A percentile compares a stretch with the other conserved stretches of the same genome.
Evolutionary conservation across 441 rosid species (phyloP).

Genomic region (Metrosideros polymorpha): DNA sequence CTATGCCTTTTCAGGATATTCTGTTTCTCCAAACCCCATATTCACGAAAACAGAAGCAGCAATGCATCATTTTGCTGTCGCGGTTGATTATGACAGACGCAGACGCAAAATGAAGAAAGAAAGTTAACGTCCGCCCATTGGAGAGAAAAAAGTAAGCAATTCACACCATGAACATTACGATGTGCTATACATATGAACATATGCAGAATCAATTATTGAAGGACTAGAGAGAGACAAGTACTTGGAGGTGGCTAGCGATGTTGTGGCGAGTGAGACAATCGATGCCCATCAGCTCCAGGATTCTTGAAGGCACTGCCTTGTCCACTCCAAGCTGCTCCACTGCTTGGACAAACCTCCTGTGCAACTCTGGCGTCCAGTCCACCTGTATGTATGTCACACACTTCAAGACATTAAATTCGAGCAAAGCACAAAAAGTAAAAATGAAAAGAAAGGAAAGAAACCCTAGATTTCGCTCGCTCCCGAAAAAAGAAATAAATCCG

Average conservation of each 20-base stretch:
- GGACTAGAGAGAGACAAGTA: background rate
- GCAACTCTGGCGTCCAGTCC: constrained; percentile 16
- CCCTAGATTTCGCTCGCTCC: background rate
- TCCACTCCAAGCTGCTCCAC: constrained; percentile 13
- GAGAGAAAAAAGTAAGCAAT: background rate
- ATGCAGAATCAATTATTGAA: background rate
- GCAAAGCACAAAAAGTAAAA: background rate
- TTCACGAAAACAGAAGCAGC: background rate
- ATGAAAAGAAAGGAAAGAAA: background rate
- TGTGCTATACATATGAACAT: background rate
- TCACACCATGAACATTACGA: background rate
- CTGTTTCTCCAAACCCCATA: background rate
- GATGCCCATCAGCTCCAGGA: constrained; percentile 13
- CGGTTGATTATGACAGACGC: background rate
- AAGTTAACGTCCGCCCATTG: background rate
- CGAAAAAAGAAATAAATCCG: background rate
- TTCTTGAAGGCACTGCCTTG: constrained; percentile 15
- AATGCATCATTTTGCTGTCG: background rate
- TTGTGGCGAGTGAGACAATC: constrained; percentile 16
- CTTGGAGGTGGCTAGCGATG: constrained; percentile 16
- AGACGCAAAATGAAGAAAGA: background rate
- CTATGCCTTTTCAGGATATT: background rate
- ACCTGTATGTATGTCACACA: background rate
- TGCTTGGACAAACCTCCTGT: constrained; percentile 13
- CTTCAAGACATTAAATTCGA: background rate